Percentiles rank a stretch among this genome's conserved stretches.
Evolutionary conservation across 148 eudicot species (phyloP).

Genomic region (Vaccinium macrocarpon): DNA sequence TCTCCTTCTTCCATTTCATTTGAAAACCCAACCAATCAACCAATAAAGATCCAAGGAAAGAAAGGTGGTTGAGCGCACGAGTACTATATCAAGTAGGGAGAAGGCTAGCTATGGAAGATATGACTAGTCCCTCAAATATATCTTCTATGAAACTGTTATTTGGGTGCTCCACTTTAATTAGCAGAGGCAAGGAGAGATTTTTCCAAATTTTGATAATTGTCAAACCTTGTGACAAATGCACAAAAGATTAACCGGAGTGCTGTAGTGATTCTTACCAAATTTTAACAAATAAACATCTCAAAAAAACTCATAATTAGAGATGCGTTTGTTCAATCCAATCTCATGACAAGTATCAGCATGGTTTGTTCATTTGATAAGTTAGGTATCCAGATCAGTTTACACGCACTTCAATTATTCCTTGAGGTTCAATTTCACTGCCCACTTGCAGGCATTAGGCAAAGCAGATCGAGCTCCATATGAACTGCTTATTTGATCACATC

Average conservation of each 20-base stretch:
- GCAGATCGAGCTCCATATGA: no score
- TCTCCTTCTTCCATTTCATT: background rate
- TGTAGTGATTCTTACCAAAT: no score
- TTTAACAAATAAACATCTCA: no score
- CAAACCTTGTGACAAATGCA: background rate
- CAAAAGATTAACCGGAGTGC: no score
- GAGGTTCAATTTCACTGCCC: no score
- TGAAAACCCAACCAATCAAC: background rate
- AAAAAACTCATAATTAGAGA: background rate
- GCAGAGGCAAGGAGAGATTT: background rate
- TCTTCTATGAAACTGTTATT: no score
- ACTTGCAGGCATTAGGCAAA: no score
- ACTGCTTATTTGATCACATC: background rate
- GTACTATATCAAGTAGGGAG: background rate
- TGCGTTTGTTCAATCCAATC: background rate
- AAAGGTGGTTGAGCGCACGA: background rate
- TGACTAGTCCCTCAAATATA: background rate
- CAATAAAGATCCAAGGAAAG: no score
- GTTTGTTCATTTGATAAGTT: no score
- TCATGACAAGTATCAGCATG: background rate
- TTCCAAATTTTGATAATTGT: background rate
- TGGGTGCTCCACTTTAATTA: background rate
- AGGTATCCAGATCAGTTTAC: no score
- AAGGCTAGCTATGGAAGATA: background rate
- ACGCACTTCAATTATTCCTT: no score